These are phyloP conservation scores for Chaetomium sp. DNA, from an alignment of 2,329 filamentous ascomycete genomes.

Conservation along the genomic window DNA sequence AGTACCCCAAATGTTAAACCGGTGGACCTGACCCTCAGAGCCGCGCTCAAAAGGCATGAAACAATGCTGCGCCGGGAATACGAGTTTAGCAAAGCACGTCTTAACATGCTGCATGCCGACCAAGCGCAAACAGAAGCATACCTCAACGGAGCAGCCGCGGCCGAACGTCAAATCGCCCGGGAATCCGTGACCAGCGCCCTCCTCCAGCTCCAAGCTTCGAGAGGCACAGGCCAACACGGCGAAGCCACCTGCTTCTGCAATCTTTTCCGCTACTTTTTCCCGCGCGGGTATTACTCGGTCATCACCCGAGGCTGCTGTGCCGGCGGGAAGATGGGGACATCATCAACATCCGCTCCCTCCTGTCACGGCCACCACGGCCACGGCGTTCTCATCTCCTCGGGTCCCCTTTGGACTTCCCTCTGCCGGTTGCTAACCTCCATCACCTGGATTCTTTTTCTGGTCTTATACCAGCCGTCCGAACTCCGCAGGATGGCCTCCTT, in stretches of 20 bases:
- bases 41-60: constrained; percentile 6
- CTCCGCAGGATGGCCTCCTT: constrained; percentile 19
- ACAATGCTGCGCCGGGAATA: not conserved
- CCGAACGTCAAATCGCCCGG: constrained; percentile 12
- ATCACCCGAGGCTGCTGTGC: constrained; percentile 25
- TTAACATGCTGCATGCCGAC: not conserved
- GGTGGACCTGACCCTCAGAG: not conserved
- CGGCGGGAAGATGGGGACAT: constrained; percentile 1
- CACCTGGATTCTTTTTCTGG: constrained; percentile 31
- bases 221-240: constrained; percentile 2
- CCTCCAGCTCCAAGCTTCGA: constrained; percentile 8
- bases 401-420: constrained; percentile 14
- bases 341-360: not conserved
- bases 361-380: constrained; percentile 32
- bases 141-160: not conserved
- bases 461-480: constrained; percentile 30
- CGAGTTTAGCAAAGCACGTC: not conserved
- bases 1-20: not conserved
- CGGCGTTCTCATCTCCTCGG: constrained; percentile 21
- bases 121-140: not conserved
- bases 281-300: constrained; percentile 23
- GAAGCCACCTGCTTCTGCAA: constrained; percentile 31
- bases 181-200: constrained; percentile 15
- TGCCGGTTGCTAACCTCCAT: constrained; percentile 34
- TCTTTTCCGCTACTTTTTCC: constrained; percentile 28